Conservation (phyloP, 2,329 filamentous ascomycete species). For the Pezicula rhizophila region DNA sequence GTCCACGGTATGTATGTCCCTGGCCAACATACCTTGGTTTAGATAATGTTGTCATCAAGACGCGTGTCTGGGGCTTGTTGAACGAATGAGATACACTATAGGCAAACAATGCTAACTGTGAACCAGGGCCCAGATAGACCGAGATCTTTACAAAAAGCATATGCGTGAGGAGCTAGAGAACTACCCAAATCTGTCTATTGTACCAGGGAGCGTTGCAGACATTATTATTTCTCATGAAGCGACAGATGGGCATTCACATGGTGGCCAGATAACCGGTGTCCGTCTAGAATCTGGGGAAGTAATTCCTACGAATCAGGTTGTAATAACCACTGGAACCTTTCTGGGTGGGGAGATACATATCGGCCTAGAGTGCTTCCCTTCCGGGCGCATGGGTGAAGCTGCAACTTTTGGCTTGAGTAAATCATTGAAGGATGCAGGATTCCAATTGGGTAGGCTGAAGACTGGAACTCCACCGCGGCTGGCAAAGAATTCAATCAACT, state of each 20-base stretch:
- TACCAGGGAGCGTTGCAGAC: constrained; percentile 86
- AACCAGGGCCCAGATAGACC: constrained; percentile 83
- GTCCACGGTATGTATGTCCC: neutral
- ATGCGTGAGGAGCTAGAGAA: constrained; percentile 80
- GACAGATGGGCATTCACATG: constrained; percentile 41
- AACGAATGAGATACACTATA: neutral
- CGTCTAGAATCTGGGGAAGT: constrained; percentile 82
- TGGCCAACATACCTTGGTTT: no score
- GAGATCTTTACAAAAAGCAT: constrained; percentile 78
- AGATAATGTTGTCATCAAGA: no score
- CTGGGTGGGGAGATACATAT: constrained; percentile 95
- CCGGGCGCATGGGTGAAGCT: constrained; percentile 88
- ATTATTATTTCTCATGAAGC: constrained; percentile 65
- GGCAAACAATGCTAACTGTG: constrained; percentile 2
- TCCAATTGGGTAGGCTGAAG: constrained; percentile 83
- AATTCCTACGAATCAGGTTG: constrained; percentile 71
- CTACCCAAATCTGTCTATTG: constrained; percentile 73
- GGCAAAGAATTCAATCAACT: constrained; percentile 77
- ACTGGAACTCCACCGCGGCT: constrained; percentile 91
- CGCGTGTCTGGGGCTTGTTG: neutral
- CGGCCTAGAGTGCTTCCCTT: constrained; percentile 74
- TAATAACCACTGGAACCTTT: constrained; percentile 96
- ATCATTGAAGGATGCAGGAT: constrained; percentile 81
- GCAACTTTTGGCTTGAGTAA: constrained; percentile 91
- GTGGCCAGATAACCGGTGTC: constrained; percentile 76